Evolutionary conservation across 2,329 filamentous ascomycete species (phyloP), one percentile per base, ranked within the genome.

Genomic region (Nigrospora osmanthi): DNA sequence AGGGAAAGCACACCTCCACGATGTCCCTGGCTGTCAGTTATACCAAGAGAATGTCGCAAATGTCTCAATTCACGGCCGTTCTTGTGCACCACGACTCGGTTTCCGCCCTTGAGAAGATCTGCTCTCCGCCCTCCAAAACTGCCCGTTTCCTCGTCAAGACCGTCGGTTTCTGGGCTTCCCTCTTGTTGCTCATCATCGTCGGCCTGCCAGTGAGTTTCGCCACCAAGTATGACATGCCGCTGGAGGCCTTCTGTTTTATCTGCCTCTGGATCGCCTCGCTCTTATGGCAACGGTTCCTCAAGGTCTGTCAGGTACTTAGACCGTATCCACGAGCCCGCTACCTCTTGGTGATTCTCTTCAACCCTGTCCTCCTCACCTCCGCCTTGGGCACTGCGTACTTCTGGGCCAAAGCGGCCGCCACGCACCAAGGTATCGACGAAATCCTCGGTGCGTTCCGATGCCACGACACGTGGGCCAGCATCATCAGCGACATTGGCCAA

Each of bases 331-430:
- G 48, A 15, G 19, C 54, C 9, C 47, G 51, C 35, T 52, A 48
- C 0, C 35, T 46, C 4, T 15, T 60, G 1, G 40, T 57, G 13
- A 52, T 61, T 36, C 42, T 59, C 17, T 47, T 54, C 32, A 62
- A 62, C 42, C 59, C 60, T 2, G 48, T 62, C 6, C 15, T 62
- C 3, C 11, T 59, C 10, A 58, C 58, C 1, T 56, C 51, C 44
- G 54, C 43, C 4, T 48, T 62, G 10, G 56, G 55, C 6, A 56
- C 57, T 9, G 50, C 49, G 11, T 62, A 60, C 43, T 52, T 62
- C 35, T 61, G 58, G 57, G 49, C 48, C 43, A 61, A 62, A 46
- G 48, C 52, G 13, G 33, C 46, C 3, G 53, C 47, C 19, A 56
- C 52, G 2, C 40, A 47, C 5, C 53, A 45, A 16, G 37, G 42